Conservation (phyloP, 306 rosid species). For the Oemleria cerasiformis region DNA sequence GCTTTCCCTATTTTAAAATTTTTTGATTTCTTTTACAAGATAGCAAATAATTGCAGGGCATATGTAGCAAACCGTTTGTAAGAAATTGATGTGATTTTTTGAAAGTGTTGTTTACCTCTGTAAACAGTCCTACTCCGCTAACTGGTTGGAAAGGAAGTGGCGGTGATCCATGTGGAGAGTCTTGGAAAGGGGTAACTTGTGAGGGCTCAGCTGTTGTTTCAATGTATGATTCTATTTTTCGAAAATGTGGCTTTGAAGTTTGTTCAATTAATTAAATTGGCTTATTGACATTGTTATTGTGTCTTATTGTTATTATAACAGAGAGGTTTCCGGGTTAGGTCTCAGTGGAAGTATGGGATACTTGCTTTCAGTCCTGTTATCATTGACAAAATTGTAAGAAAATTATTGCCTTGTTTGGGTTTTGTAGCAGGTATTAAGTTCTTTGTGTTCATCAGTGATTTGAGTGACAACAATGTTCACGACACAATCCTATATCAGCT, state of each 20-base stretch:
- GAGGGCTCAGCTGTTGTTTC: constrained; percentile 84
- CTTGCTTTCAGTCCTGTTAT: constrained; percentile 67
- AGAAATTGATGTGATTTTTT: constrained; percentile 13
- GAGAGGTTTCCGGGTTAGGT: constrained; percentile 79
- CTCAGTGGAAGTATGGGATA: constrained; percentile 90
- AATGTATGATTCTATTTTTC: constrained; percentile 52
- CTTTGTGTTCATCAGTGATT: constrained; percentile 47
- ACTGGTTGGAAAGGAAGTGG: constrained; percentile 78
- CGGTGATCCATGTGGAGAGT: constrained; percentile 87
- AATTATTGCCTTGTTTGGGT: constrained; percentile 13
- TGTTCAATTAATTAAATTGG: not conserved
- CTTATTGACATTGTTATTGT: constrained; percentile 26
- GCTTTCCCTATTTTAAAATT: not conserved
- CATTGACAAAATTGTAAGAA: constrained; percentile 77
- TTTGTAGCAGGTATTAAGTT: not conserved
- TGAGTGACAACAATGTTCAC: constrained; percentile 76
- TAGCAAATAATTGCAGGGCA: not conserved
- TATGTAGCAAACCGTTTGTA: not conserved
- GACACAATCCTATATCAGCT: constrained; percentile 79
- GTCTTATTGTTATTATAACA: constrained; percentile 32
- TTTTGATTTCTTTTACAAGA: not conserved
- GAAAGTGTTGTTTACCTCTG: constrained; percentile 51
- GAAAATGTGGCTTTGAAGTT: constrained; percentile 1
- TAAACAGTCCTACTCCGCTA: constrained; percentile 68
- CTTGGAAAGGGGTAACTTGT: constrained; percentile 92